Conservation (phyloP, 768 basidiomycete species). For the Naganishia kalamii region DNA sequence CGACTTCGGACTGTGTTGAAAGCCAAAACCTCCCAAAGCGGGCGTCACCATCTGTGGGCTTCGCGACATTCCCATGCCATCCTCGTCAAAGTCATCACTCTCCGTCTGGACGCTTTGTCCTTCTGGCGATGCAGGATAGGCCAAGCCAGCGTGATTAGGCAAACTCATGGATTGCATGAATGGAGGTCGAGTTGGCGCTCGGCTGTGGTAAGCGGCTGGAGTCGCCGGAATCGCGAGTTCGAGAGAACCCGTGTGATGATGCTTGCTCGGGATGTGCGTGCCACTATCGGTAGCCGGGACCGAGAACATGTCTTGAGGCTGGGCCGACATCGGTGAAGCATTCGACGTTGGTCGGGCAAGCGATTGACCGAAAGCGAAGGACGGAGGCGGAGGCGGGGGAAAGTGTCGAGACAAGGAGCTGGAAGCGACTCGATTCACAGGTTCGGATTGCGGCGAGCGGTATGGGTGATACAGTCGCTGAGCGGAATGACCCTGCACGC, state of each 20-base stretch:
- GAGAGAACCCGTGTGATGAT: constrained; percentile 1
- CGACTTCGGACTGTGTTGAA: background rate
- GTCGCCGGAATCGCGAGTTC: background rate
- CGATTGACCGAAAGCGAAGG: background rate
- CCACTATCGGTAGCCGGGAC: background rate
- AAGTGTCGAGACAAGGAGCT: background rate
- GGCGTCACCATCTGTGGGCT: background rate
- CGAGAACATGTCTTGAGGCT: background rate
- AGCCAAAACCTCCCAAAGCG: background rate
- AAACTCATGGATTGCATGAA: constrained; percentile 3
- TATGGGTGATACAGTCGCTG: background rate
- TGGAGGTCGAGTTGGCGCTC: background rate
- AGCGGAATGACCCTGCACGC: background rate
- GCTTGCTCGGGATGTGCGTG: background rate
- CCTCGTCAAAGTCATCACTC: background rate
- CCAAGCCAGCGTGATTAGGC: background rate
- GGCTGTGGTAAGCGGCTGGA: background rate
- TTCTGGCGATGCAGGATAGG: background rate
- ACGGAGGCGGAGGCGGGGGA: background rate
- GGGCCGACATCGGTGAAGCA: background rate
- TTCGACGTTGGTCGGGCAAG: background rate
- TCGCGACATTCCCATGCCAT: background rate
- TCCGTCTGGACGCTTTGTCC: constrained; percentile 1
- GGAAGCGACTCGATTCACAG: background rate
- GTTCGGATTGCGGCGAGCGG: background rate